phyloP scores from a whole-genome alignment of 768 basidiomycete species.

The Tubosaeta sp. region DNA sequence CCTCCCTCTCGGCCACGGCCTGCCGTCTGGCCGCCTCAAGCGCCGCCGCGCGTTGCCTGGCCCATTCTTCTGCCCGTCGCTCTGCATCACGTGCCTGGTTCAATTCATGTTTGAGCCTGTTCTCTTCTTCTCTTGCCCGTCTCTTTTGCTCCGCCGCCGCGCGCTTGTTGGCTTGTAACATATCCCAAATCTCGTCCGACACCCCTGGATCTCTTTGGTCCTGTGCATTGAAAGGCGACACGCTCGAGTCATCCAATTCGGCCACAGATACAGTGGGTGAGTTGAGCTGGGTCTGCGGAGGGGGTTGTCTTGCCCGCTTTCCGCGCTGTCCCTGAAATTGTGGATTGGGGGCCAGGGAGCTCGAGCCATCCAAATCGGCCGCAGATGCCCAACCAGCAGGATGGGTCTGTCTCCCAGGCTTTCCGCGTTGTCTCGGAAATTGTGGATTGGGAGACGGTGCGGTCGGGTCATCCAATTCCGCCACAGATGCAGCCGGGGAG shows the following conservation, averaged over 20 bases:
- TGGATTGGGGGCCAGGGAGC: too few relatives aligned
- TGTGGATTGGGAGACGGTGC: background rate
- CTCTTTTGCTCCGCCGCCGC: constrained; percentile 20
- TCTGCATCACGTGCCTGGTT: constrained; percentile 15
- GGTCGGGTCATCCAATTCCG: background rate
- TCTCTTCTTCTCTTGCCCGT: constrained; percentile 16
- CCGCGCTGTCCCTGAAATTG: constrained; percentile 1
- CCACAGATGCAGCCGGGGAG: background rate
- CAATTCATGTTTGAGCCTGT: constrained; percentile 15
- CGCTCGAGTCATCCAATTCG: background rate
- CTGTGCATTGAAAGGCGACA: background rate
- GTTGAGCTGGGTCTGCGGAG: constrained; percentile 4
- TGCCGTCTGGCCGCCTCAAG: constrained; percentile 17
- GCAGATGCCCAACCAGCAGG: too few relatives aligned
- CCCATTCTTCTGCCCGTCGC: constrained; percentile 22
- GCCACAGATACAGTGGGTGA: background rate
- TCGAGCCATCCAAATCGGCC: too few relatives aligned
- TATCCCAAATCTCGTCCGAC: constrained; percentile 46
- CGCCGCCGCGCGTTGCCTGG: constrained; percentile 16
- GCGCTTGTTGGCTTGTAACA: constrained; percentile 39
- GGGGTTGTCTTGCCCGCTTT: background rate
- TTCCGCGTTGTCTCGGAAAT: too few relatives aligned
- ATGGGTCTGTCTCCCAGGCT: too few relatives aligned
- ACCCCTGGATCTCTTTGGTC: constrained; percentile 48
- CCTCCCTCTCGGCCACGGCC: constrained; percentile 15